phyloP scores from a whole-genome alignment of 805 yeast genomes.

The Priceomyces medius region DNA sequence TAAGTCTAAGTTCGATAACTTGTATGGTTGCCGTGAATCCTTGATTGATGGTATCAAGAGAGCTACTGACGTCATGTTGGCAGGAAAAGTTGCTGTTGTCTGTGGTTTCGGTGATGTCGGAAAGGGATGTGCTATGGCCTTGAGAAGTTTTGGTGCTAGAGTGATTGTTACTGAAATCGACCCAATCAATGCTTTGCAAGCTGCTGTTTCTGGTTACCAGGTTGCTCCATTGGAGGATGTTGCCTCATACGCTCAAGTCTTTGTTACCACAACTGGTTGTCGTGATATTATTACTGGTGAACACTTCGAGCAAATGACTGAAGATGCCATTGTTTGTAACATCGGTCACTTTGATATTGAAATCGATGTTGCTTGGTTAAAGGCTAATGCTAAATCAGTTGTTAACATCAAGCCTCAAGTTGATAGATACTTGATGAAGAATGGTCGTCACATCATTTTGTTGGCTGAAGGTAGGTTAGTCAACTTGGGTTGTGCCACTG shows the following conservation, averaged over 20 bases:
- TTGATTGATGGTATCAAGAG: constrained; percentile 98
- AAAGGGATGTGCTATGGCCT: constrained; percentile 99
- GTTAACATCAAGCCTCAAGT: constrained; percentile 99
- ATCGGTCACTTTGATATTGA: constrained; percentile 99
- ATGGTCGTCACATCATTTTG: constrained; percentile 91
- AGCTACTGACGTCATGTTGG: constrained; percentile 99
- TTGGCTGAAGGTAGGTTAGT: constrained; percentile 99
- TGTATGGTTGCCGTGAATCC: constrained; percentile 99
- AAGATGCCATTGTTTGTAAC: constrained; percentile 99
- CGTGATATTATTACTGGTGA: constrained; percentile 92
- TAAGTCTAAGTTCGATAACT: constrained; percentile 98
- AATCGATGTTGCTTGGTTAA: constrained; percentile 98
- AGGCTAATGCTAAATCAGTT: constrained; percentile 87
- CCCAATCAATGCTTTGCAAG: constrained; percentile 98
- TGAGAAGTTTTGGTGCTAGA: constrained; percentile 98
- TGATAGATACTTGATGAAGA: constrained; percentile 88
- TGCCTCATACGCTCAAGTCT: constrained; percentile 90
- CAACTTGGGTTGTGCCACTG: constrained; percentile 99
- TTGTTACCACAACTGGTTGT: constrained; percentile 99
- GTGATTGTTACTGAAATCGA: constrained; percentile 96
- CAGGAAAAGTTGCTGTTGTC: constrained; percentile 98
- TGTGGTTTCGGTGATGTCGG: constrained; percentile 99
- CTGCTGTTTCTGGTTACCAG: constrained; percentile 98
- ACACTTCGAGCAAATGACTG: constrained; percentile 92
- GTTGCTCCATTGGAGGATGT: constrained; percentile 95